Evolutionary conservation across 1,284 basidiomycete species (phyloP).

Genomic region (Rhodotorula sp.): DNA sequence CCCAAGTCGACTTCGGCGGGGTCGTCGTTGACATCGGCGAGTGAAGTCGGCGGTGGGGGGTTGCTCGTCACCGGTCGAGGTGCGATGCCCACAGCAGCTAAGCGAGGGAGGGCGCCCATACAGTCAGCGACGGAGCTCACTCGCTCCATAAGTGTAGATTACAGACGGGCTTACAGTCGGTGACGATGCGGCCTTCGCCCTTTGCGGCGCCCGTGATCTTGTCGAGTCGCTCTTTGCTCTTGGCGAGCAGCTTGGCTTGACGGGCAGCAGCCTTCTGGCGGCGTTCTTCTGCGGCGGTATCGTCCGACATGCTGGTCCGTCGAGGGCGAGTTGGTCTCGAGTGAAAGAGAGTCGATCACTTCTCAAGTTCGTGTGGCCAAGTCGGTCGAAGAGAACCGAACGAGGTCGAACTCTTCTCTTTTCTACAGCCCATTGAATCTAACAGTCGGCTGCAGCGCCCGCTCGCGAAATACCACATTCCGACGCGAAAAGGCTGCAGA

Average conservation of each 20-base stretch:
- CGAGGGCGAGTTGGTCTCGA: neutral
- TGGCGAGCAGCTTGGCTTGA: slow-evolving; percentile 43
- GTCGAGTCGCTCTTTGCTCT: slow-evolving; percentile 45
- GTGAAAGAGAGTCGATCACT: neutral
- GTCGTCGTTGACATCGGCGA: slow-evolving; percentile 41
- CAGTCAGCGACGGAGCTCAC: neutral
- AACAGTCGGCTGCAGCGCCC: no score
- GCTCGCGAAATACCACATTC: no score
- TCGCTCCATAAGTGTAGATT: no score
- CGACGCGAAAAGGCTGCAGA: no score
- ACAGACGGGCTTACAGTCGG: slow-evolving; percentile 20
- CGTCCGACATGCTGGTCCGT: slow-evolving; percentile 9
- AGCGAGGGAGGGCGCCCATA: neutral
- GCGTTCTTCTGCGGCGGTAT: slow-evolving; percentile 27
- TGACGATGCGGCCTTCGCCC: slow-evolving; percentile 39
- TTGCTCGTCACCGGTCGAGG: slow-evolving; percentile 19
- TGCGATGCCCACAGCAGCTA: slow-evolving; percentile 9
- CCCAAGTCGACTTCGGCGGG: slow-evolving; percentile 45
- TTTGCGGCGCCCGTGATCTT: slow-evolving; percentile 45
- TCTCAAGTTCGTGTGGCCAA: neutral
- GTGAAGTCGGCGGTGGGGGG: slow-evolving; percentile 24
- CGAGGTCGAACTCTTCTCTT: no score
- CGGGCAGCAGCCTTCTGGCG: slow-evolving; percentile 34
- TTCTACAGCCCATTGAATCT: no score
- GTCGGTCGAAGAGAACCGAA: no score